phyloP scores from a whole-genome alignment of 768 basidiomycete genomes.

The Trichaptum fuscoviolaceum region DNA sequence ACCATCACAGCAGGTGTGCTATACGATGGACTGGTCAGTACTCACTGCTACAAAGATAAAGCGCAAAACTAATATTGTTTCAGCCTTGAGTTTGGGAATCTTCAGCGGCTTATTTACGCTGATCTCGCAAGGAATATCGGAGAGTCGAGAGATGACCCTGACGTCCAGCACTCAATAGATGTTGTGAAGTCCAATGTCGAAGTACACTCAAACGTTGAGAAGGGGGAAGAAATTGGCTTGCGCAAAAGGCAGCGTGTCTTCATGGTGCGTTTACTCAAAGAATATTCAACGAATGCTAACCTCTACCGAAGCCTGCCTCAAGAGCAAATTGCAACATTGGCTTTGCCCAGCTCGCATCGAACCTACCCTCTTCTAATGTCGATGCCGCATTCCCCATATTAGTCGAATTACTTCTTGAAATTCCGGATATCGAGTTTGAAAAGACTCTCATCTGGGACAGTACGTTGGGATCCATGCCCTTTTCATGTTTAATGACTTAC shows the following conservation, averaged over 20 bases:
- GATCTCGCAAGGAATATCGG: constrained; percentile 63
- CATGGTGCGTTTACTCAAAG: constrained; percentile 45
- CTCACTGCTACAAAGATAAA: neutral
- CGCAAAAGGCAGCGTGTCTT: constrained; percentile 35
- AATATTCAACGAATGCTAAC: constrained; percentile 2
- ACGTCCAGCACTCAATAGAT: constrained; percentile 43
- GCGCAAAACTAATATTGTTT: neutral
- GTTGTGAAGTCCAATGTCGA: constrained; percentile 60
- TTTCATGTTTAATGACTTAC: neutral
- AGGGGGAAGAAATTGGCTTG: constrained; percentile 12
- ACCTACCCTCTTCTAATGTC: constrained; percentile 50
- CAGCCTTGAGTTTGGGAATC: constrained; percentile 68
- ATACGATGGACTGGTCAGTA: neutral
- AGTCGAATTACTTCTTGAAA: constrained; percentile 62
- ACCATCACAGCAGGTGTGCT: neutral
- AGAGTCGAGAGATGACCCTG: constrained; percentile 34
- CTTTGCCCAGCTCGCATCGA: constrained; percentile 72
- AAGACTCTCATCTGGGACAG: constrained; percentile 76
- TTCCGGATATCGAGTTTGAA: constrained; percentile 76
- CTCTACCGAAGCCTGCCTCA: constrained; percentile 50
- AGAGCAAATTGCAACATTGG: constrained; percentile 77
- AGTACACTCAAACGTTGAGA: constrained; percentile 22
- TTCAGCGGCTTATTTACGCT: constrained; percentile 68
- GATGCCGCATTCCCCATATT: constrained; percentile 54
- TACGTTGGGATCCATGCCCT: constrained; percentile 24